phyloP scores from a whole-genome alignment of 805 yeast genomes.

The Maudiozyma bulderi region DNA sequence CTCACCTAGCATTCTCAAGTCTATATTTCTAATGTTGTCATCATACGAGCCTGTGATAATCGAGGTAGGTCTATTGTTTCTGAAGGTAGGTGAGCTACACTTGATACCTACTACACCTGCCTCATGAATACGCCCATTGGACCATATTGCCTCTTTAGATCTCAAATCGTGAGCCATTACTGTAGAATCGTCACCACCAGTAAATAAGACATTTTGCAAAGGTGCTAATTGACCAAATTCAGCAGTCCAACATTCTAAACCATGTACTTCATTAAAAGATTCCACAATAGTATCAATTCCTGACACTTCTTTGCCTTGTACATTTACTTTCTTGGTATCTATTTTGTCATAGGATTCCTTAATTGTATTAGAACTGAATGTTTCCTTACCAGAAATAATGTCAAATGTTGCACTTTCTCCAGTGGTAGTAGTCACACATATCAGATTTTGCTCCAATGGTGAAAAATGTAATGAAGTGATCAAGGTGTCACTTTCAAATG shows the following conservation, averaged over 20 bases:
- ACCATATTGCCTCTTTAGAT: constrained; percentile 24
- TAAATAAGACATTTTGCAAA: constrained; percentile 49
- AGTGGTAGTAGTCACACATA: constrained; percentile 55
- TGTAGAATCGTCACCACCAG: constrained; percentile 86
- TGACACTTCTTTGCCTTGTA: constrained; percentile 9
- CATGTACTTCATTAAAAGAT: constrained; percentile 38
- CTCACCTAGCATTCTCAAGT: constrained; percentile 47
- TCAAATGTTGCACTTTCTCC: constrained; percentile 44
- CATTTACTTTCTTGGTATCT: constrained; percentile 5
- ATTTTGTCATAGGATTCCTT: constrained; percentile 5
- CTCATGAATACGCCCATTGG: constrained; percentile 53
- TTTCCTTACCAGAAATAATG: constrained; percentile 5
- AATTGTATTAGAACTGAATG: constrained; percentile 1
- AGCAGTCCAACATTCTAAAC: constrained; percentile 84
- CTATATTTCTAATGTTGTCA: constrained; percentile 61
- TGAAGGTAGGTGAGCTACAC: constrained; percentile 25
- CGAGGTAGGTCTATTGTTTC: constrained; percentile 20
- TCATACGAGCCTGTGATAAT: constrained; percentile 82
- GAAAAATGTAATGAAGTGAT: constrained; percentile 60
- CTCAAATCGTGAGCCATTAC: constrained; percentile 67
- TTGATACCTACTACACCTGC: constrained; percentile 89
- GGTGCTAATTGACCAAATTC: constrained; percentile 52
- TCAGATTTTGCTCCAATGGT: constrained; percentile 29
- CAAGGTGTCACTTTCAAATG: constrained; percentile 41
- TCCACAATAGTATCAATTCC: constrained; percentile 4